phyloP scores from a whole-genome alignment of 148 eudicot species.

The Spergularia marina region DNA sequence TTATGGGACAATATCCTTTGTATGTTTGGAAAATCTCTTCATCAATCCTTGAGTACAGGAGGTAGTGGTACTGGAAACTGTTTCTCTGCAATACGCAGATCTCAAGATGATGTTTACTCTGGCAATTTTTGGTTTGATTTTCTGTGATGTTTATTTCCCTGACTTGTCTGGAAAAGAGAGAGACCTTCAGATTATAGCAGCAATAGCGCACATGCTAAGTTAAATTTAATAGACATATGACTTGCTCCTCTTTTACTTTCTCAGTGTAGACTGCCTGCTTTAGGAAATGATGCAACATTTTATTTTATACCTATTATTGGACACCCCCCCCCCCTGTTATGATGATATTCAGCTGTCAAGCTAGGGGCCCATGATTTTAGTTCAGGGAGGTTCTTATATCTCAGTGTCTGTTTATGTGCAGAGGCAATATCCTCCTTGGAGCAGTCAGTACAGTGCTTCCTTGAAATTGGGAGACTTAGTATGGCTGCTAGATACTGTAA shows the following conservation, averaged over 20 bases:
- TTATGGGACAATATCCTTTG: not conserved
- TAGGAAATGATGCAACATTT: not conserved
- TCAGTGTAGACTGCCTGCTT: not conserved
- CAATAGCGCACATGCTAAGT: too few species aligned
- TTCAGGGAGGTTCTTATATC: constrained; percentile 5
- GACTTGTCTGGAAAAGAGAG: not conserved
- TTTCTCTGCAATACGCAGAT: not conserved
- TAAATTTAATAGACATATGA: not conserved
- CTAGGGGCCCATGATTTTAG: not conserved
- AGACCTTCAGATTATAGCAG: not conserved
- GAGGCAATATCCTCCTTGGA: constrained; percentile 67
- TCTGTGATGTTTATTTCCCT: not conserved
- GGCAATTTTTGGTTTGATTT: not conserved
- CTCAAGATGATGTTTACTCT: not conserved
- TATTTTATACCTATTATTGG: not conserved
- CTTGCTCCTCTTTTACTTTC: not conserved
- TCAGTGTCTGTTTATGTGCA: constrained; percentile 25
- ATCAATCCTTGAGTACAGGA: not conserved
- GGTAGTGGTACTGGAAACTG: constrained; percentile 3
- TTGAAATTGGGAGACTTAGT: constrained; percentile 82
- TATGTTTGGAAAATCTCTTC: too few species aligned
- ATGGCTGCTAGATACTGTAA: constrained; percentile 91
- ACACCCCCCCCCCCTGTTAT: not conserved
- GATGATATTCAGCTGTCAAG: not conserved
- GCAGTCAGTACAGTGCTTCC: constrained; percentile 60